These are phyloP conservation scores for Vigna nakashimae DNA, from an alignment of 306 rosid genomes.

Conservation along the genomic window DNA sequence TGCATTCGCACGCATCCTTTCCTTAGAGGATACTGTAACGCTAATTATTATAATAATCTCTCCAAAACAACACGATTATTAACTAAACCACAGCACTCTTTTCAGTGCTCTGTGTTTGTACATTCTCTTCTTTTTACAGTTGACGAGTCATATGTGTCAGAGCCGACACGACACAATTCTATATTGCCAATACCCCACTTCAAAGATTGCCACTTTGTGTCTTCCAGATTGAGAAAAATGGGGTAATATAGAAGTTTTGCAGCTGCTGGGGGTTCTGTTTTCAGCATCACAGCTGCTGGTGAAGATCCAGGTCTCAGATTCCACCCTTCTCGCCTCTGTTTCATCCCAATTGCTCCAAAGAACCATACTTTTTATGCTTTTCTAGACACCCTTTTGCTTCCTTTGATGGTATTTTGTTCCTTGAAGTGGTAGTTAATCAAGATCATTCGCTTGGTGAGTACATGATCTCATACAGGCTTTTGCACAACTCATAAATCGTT, in stretches of 20 bases:
- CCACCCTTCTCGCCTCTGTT: constrained; percentile 44
- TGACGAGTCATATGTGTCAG: constrained; percentile 52
- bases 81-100: constrained; percentile 34
- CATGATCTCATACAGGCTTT: constrained; percentile 45
- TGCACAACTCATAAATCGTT: constrained; percentile 23
- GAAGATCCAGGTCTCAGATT: constrained; percentile 49
- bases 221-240: constrained; percentile 53
- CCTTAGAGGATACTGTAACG: constrained; percentile 45
- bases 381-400: constrained; percentile 50
- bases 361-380: constrained; percentile 42
- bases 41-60: constrained; percentile 24
- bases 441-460: constrained; percentile 54
- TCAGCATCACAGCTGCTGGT: constrained; percentile 48
- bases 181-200: constrained; percentile 52
- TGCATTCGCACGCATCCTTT: constrained; percentile 53
- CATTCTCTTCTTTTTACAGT: constrained; percentile 54
- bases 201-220: constrained; percentile 35
- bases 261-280: constrained; percentile 41
- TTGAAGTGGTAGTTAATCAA: constrained; percentile 40
- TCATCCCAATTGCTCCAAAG: constrained; percentile 52
- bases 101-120: constrained; percentile 37
- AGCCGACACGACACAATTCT: constrained; percentile 50
- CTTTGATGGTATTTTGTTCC: constrained; percentile 33
- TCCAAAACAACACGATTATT: constrained; percentile 21
- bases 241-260: constrained; percentile 54